Base-by-base conservation (phyloP, 2,329 filamentous ascomycete species). In the Fusarium devonianum region DNA sequence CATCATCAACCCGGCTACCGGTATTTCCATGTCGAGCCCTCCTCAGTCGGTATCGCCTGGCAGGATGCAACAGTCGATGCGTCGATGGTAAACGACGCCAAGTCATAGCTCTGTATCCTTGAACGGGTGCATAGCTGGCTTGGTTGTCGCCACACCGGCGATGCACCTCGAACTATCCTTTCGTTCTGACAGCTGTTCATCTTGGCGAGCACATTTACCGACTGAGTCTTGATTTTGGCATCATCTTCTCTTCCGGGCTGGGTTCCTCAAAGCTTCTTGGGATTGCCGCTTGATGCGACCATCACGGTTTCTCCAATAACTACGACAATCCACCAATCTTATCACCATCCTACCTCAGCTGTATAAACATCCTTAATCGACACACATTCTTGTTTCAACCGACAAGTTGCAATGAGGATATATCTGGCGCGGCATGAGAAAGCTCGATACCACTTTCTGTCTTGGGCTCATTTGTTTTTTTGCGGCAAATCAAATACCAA, bases 1-100 rank as follows among this genome's bases (percentile, higher is more conserved):
- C 51, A 99, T 99, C 71, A 90, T 97, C 75, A 96, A 99, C 80
- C 94, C 94, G 44, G 89, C 84, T 63, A 97, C 93, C 48, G 92
- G 94, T 68, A 86, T 92, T 72, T 84, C 85, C 68, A 88, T 97
- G 79, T 87, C 91, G 47, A 96, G 91, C 77, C 93, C 93, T 62
- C 91, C 93, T 18, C 87, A 87, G 30, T 86, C 84, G 52, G 81
- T 86, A 33, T 86, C 83, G 33, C 84, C 84, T 55, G 77, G 77
- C 68, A 78, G 83, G 69, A 80, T 86, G 78, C 81, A 82, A 68
- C 80, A 82, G 65, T 64, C 71, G 43, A 74, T 82, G 57, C 75
- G 78, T 56, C 77, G 79, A 59, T 85, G 82, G 82, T 84, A 84
- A 72, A 41, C 30, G 43, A 26, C 48, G 30, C 13, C 48, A 39